Conservation (phyloP, 257 asterid genomes). For the Capsicum baccatum region DNA sequence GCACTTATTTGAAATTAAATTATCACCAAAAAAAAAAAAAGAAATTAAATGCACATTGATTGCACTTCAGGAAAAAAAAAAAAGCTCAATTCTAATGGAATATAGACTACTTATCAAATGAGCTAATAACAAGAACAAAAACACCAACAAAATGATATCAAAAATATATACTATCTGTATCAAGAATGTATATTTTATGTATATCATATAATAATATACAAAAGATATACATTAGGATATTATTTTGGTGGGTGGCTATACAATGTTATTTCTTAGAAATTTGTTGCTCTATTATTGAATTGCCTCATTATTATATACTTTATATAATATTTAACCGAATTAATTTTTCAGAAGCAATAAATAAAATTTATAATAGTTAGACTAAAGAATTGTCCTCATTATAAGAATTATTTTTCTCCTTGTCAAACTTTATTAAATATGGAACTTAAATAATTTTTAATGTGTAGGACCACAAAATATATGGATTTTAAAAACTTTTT, state of each 20-base stretch:
- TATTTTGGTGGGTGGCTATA: too few relatives aligned
- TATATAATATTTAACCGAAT: not conserved
- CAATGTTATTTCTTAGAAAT: not conserved
- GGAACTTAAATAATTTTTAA: not conserved
- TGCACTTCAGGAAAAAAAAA: too few relatives aligned
- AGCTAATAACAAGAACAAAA: not conserved
- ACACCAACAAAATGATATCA: too few relatives aligned
- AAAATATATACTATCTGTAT: too few relatives aligned
- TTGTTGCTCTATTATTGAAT: not conserved
- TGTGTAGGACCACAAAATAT: not conserved
- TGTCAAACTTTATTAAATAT: constrained; percentile 9
- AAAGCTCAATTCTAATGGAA: too few relatives aligned
- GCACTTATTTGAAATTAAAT: not conserved
- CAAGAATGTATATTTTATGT: too few relatives aligned
- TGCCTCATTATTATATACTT: not conserved
- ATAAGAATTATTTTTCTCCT: not conserved
- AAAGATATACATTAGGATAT: too few relatives aligned
- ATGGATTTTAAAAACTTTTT: not conserved
- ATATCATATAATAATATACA: too few relatives aligned
- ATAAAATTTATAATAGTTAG: not conserved
- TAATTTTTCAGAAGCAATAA: not conserved
- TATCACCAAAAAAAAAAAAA: too few relatives aligned
- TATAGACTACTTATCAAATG: not conserved
- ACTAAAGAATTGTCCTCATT: not conserved
- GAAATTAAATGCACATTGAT: too few relatives aligned